Base-by-base conservation (phyloP, 1,284 basidiomycete genomes). In the Irpex sp. region DNA sequence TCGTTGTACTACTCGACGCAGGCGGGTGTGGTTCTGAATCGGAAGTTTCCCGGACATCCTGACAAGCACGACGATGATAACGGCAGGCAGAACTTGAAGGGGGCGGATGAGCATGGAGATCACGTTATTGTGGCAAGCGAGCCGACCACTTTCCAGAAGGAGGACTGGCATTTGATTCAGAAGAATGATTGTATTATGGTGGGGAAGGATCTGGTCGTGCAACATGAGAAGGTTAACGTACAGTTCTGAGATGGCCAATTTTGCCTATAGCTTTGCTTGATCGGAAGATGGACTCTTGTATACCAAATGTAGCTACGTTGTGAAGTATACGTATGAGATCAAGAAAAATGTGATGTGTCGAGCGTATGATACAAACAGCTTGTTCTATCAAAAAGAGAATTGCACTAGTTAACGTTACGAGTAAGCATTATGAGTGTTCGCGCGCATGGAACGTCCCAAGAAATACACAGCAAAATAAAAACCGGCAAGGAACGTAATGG, bases 11-110 rank as follows among this genome's bases (percentile, higher is more conserved):
- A 71, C 59, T 77, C 75, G 12, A 74, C 71, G 39, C 69, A 61
- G 28, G 75, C 75, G 9, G 76, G 75, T n/a, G 66, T 73, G 16
- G 66, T 69, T 23, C 69, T 78, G 47, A 76, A 77, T 64, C 58
- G 73, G 37, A 75, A 77, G 67, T 77, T 70, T 64, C 72, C 73
- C 9, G 75, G 73, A 2, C 75, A 77, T 64, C 75, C 75, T 9
- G 72, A 76, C 58, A 39, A 53, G 47, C 66, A 64, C 39, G 68
- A 64, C 21, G 59, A 49, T 12, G 66, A 68, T 49, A 67, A 67
- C 57, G 67, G 64, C 37, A 33, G 35, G 53, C 58, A 61, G 64
- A 67, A 67, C 37, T 18, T 68, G 61, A 68, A 66, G 63, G 64
- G 57, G 33, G 64, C 61, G 42, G 65, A 71, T 58, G 69, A 69